Percentiles rank a stretch among this genome's conserved stretches.
These are phyloP conservation scores for Euphrasia confusa DNA, from an alignment of 257 asterid genomes.

Conservation along the genomic window DNA sequence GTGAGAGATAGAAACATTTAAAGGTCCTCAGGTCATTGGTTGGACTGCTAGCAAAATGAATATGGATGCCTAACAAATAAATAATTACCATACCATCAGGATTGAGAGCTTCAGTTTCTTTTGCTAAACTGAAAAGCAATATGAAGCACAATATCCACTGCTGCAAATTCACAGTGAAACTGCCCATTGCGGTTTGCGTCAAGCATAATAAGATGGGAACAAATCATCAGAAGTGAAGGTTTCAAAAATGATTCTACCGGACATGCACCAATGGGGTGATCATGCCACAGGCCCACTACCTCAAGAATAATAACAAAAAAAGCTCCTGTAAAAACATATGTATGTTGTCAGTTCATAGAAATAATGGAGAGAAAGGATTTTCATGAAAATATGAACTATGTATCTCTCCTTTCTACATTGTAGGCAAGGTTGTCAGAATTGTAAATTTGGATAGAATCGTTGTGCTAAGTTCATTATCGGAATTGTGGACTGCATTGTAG, in stretches of 20 bases:
- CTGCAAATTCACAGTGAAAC: slow-evolving; percentile 35
- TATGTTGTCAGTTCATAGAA: slow-evolving; percentile 11
- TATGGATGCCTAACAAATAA: slow-evolving; percentile 14
- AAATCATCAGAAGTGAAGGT: slow-evolving; percentile 43
- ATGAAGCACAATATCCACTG: slow-evolving; percentile 38
- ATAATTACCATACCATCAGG: slow-evolving; percentile 57
- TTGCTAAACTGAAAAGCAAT: slow-evolving; percentile 37
- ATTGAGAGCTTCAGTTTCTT: slow-evolving; percentile 49
- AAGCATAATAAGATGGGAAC: slow-evolving; percentile 37
- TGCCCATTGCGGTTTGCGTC: slow-evolving; percentile 49
- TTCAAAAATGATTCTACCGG: slow-evolving; percentile 28
- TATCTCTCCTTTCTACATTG: too few relatives aligned
- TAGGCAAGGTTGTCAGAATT: too few relatives aligned
- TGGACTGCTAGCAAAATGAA: slow-evolving; percentile 12
- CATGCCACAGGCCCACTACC: slow-evolving; percentile 32
- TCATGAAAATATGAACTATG: too few relatives aligned
- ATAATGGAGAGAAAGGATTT: background rate
- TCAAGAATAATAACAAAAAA: slow-evolving; percentile 19
- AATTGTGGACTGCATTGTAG: too few relatives aligned
- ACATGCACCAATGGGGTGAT: slow-evolving; percentile 36
- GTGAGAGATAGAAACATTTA: slow-evolving; percentile 1
- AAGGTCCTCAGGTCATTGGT: background rate
- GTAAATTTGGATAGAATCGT: too few relatives aligned
- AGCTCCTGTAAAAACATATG: slow-evolving; percentile 29
- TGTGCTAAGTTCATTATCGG: too few relatives aligned